Conservation (phyloP, 2,329 filamentous ascomycete species). For the Mollisia scopiformis region DNA sequence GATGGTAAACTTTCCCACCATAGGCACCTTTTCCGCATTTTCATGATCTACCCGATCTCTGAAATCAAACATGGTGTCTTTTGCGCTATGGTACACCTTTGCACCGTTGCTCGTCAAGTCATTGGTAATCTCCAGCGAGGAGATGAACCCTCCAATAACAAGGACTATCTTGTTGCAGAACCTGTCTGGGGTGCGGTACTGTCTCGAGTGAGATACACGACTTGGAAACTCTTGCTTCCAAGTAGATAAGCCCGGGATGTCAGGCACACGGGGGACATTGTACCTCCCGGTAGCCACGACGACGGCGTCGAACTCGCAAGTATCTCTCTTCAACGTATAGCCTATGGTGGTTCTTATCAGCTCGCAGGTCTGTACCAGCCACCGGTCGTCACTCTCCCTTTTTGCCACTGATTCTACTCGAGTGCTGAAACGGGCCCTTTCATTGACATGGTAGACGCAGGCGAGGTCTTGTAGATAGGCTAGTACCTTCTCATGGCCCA, state of each 20-base stretch:
- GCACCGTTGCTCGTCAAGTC: too few species aligned
- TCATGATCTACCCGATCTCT: too few species aligned
- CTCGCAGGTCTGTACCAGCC: constrained; percentile 2
- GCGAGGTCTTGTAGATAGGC: constrained; percentile 66
- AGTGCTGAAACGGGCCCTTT: constrained; percentile 57
- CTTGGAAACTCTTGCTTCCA: constrained; percentile 59
- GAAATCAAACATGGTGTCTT: too few species aligned
- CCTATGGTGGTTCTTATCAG: constrained; percentile 4
- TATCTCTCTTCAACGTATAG: constrained; percentile 6
- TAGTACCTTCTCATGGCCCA: constrained; percentile 58
- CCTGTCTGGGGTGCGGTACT: constrained; percentile 64
- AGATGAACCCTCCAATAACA: too few species aligned
- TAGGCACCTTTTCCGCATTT: constrained; percentile 12
- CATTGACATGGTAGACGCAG: constrained; percentile 49
- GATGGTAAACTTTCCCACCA: neutral
- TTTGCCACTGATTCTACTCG: constrained; percentile 50
- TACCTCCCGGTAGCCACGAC: constrained; percentile 71
- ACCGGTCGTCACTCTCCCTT: constrained; percentile 6
- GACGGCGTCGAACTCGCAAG: constrained; percentile 60
- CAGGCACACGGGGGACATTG: constrained; percentile 62
- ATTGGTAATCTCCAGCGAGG: too few species aligned
- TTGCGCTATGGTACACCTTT: too few species aligned
- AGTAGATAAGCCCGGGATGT: constrained; percentile 57
- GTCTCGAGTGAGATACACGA: constrained; percentile 69
- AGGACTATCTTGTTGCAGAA: constrained; percentile 56